Conservation (phyloP, 2,329 filamentous ascomycete genomes). For the Cladosporium velox region DNA sequence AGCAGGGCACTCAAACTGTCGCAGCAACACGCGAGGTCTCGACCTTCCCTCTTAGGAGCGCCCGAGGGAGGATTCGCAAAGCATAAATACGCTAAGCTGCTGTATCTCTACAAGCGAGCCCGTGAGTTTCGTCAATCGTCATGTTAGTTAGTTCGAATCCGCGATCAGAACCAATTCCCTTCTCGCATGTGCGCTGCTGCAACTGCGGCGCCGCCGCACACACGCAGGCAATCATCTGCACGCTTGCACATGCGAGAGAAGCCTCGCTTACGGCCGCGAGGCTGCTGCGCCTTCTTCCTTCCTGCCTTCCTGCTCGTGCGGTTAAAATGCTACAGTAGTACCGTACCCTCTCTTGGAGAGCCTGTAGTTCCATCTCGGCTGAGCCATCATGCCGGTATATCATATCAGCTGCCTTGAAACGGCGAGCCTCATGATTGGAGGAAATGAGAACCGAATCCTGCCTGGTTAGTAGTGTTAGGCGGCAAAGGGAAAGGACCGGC, state of each 20-base stretch:
- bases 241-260: slow-evolving; percentile 4
- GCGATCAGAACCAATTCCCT: background rate
- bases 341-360: background rate
- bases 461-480: background rate
- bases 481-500: background rate
- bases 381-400: background rate
- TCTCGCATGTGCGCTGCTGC: background rate
- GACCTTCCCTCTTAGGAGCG: slow-evolving; percentile 7
- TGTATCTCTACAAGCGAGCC: slow-evolving; percentile 2
- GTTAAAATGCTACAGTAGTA: slow-evolving; percentile 6
- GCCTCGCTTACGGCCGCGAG: slow-evolving; percentile 10
- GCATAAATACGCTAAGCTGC: background rate
- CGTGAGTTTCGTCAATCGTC: slow-evolving; percentile 10
- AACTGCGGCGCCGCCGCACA: background rate
- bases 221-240: slow-evolving; percentile 3
- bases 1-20: slow-evolving; percentile 3
- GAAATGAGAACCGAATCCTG: background rate
- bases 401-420: background rate
- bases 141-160: background rate
- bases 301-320: slow-evolving; percentile 5
- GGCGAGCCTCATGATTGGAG: background rate
- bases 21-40: background rate
- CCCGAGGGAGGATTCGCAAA: background rate
- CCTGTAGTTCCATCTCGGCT: slow-evolving; percentile 1
- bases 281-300: background rate